phyloP scores from a whole-genome alignment of 768 basidiomycete genomes.

The Strobilomyces confusus region DNA sequence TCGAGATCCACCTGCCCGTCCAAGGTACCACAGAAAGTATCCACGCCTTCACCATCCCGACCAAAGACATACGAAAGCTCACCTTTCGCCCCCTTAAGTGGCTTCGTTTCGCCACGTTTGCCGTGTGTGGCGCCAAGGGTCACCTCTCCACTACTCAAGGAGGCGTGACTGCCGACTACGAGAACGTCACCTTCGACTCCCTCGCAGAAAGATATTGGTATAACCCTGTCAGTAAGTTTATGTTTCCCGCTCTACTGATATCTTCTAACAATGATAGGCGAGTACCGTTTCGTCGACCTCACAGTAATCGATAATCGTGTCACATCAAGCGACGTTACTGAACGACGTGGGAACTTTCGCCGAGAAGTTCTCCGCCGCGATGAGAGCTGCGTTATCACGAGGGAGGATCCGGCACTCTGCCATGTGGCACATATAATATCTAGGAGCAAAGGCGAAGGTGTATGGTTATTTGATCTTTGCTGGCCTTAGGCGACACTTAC shows the following conservation, averaged over 20 bases:
- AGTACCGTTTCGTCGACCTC: not conserved
- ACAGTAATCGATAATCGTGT: not conserved
- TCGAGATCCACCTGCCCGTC: not conserved
- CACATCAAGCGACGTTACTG: not conserved
- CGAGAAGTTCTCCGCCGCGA: not conserved
- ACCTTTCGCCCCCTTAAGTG: no score
- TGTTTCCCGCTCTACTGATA: no score
- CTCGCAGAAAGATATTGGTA: not conserved
- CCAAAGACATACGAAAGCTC: not conserved
- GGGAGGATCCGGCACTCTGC: no score
- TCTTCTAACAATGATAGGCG: not conserved
- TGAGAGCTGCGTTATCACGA: not conserved
- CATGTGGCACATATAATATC: not conserved
- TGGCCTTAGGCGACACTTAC: not conserved
- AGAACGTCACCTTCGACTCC: not conserved
- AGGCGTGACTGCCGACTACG: not conserved
- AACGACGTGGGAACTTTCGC: not conserved
- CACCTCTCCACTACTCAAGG: not conserved
- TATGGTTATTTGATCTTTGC: not conserved
- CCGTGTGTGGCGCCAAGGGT: not conserved
- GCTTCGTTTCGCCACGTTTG: not conserved
- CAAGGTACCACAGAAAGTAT: not conserved
- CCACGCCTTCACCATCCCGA: not conserved
- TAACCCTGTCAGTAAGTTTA: not conserved
- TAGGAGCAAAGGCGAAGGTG: not conserved